A percentile compares a stretch with the other conserved stretches of the same genome.
Evolutionary conservation across 257 asterid species (phyloP).

Genomic region (Nicotiana benthamiana): DNA sequence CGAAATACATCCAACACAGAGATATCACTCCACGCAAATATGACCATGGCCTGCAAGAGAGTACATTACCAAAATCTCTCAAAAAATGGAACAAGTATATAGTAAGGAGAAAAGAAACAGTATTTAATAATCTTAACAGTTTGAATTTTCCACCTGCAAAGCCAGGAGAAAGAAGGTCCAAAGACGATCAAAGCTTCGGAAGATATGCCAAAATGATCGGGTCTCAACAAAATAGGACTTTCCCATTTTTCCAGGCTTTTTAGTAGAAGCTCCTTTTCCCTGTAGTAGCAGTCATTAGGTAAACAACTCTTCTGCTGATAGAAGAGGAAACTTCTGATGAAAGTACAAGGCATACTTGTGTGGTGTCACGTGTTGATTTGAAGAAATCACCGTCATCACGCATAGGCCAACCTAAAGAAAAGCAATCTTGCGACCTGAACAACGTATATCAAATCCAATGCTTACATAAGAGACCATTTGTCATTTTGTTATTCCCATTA

Average conservation of each 20-base stretch:
- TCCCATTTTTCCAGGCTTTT: constrained; percentile 50
- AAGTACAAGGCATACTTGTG: constrained; percentile 35
- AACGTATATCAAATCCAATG: constrained; percentile 14
- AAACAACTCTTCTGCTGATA: background rate
- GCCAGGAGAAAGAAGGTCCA: constrained; percentile 86
- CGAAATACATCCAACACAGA: constrained; percentile 50
- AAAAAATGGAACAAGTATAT: constrained; percentile 13
- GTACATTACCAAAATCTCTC: constrained; percentile 3
- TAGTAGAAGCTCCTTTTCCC: constrained; percentile 50
- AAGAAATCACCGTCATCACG: constrained; percentile 92
- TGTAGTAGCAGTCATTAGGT: constrained; percentile 27
- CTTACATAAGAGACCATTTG: background rate
- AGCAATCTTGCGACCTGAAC: constrained; percentile 84
- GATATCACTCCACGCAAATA: constrained; percentile 75
- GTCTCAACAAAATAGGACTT: constrained; percentile 93
- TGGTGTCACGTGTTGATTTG: constrained; percentile 47
- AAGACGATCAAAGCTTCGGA: constrained; percentile 89
- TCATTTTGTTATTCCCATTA: background rate
- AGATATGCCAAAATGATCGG: constrained; percentile 91
- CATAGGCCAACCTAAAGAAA: constrained; percentile 98
- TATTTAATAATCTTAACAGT: constrained; percentile 5
- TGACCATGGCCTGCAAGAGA: constrained; percentile 59
- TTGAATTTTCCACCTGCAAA: constrained; percentile 53
- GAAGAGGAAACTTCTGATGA: background rate
- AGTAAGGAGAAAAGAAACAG: background rate